Base-by-base conservation (phyloP, 805 yeast genomes). In the Candida insectorum region DNA sequence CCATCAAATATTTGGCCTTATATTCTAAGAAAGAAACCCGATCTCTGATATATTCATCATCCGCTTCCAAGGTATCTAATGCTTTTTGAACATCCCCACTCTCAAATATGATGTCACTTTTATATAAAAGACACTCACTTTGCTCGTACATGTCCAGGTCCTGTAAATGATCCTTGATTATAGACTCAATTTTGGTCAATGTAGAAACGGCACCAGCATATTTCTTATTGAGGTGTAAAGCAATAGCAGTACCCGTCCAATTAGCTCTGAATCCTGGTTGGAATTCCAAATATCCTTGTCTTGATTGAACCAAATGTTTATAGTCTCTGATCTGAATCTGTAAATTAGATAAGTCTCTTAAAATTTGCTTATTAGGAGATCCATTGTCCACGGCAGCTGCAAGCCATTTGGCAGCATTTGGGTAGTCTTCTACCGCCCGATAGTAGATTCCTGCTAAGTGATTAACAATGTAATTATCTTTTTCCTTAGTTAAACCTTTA, bases 221-320 rank as follows among this genome's bases (percentile, higher is more conserved):
- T 49, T 88, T 85, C 16, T 75, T 73, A 54, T 75, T 76, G 52
- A 89, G 66, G 56, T 85, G 85, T 52, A 83, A 86, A 1, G 97
- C 95, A 26, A 87, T 71, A 1, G 95, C 96, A 32, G 84, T 69
- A 0, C 82, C 81, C 1, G 95, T 84, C 96, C 96, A 89, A 52
- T 86, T 85, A 41, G 91, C 88, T 44, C 96, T 74, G 54, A 77
- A 85, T 0, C 95, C 95, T 8, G 93, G 79, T 47, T 75, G 81
- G 16, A 74, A 71, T 48, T 82, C 85, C 57, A 93, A 70, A 48
- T 78, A 79, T 24, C 70, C 68, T 39, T 75, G 77, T 48, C 97
- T 74, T 2, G 91, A 73, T 8, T 62, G 73, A 4, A 75, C 69
- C 41, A 83, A 69, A 16, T 70, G 70, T 46, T 74, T 75, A 53